These are phyloP conservation scores for Penicillium manginii DNA, from an alignment of 495 filamentous ascomycete genomes.

Conservation along the genomic window DNA sequence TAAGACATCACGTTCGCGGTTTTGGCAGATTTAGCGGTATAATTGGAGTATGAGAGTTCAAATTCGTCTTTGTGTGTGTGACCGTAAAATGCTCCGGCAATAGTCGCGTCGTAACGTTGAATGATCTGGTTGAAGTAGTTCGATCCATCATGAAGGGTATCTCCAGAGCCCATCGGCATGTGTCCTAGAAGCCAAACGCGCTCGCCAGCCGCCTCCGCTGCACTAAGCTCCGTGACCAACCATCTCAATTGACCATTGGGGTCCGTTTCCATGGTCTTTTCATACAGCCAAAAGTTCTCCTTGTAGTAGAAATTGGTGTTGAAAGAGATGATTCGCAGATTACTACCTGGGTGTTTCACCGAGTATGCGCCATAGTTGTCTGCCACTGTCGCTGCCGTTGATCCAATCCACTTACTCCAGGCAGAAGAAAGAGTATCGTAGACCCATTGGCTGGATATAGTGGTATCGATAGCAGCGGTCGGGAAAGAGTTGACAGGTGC, in stretches of 20 bases:
- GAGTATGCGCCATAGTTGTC: slow-evolving; percentile 56
- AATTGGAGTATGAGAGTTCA: slow-evolving; percentile 54
- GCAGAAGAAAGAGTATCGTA: slow-evolving; percentile 51
- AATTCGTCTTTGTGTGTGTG: slow-evolving; percentile 62
- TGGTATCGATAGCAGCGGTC: slow-evolving; percentile 36
- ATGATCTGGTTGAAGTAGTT: slow-evolving; percentile 60
- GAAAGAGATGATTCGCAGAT: slow-evolving; percentile 58
- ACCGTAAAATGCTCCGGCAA: slow-evolving; percentile 58
- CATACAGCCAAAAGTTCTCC: slow-evolving; percentile 57
- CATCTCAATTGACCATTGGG: slow-evolving; percentile 51
- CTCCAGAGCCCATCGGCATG: slow-evolving; percentile 49
- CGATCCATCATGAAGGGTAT: slow-evolving; percentile 54
- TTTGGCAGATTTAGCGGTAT: slow-evolving; percentile 29
- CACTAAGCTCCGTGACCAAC: slow-evolving; percentile 55
- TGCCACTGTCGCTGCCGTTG: slow-evolving; percentile 34
- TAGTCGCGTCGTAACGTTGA: slow-evolving; percentile 52
- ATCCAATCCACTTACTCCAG: slow-evolving; percentile 54
- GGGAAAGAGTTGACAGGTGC: slow-evolving; percentile 57
- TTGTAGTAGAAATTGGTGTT: slow-evolving; percentile 61
- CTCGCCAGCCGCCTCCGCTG: slow-evolving; percentile 53
- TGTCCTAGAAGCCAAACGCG: slow-evolving; percentile 58
- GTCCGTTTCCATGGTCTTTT: slow-evolving; percentile 50
- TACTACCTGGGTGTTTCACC: slow-evolving; percentile 36
- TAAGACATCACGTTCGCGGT: slow-evolving; percentile 53
- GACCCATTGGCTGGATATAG: slow-evolving; percentile 49